Base-by-base conservation (phyloP, 116 monocot genomes). In the Thalassia testudinum region DNA sequence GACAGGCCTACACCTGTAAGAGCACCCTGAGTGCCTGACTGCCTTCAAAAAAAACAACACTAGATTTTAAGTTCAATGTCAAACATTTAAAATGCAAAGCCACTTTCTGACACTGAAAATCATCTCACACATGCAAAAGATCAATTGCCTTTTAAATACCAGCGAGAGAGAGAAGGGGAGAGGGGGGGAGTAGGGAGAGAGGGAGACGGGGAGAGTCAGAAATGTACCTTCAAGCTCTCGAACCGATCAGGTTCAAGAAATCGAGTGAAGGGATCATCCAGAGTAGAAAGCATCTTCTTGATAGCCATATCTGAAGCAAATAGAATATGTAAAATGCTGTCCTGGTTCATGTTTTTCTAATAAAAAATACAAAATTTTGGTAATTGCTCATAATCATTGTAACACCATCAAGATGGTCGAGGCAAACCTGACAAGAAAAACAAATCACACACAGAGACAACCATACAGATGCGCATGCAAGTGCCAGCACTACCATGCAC, bases 1-100 rank as follows among this genome's bases (percentile, higher is more conserved):
- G 97, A 89, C 75, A 97, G 69, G 24, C 97, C 97, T 43, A 97
- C 85, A 60, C 97, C 97, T 23, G 82, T 89, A 62, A 97, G 82
- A 56, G 79, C 72, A 63, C 89, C 89, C 85, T 97, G 81, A 43
- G 82, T 80, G 65, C 97, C 85, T 66, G 90, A 89, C 97, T 97
- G 85, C 79, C 85, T 89, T 89, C 79, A 85, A 70, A 75, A 2
- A 75, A 76, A 50, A 69, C 18, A 62, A 20, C 7, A 4, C 1
- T 21, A 50, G 24, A 23, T 50, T 21, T 50, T 20, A 17, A 51
- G 7, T 4, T 45, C 25, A 50, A 24, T 29, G 27, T 47, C 19
- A n/a, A n/a, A n/a, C n/a, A n/a, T n/a, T n/a, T n/a, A n/a, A n/a
- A n/a, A n/a, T n/a, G n/a, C n/a, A n/a, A n/a, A n/a, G n/a, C n/a